Conservation (phyloP, 2,329 filamentous ascomycete species). For the Cordyceps tenuipes region DNA sequence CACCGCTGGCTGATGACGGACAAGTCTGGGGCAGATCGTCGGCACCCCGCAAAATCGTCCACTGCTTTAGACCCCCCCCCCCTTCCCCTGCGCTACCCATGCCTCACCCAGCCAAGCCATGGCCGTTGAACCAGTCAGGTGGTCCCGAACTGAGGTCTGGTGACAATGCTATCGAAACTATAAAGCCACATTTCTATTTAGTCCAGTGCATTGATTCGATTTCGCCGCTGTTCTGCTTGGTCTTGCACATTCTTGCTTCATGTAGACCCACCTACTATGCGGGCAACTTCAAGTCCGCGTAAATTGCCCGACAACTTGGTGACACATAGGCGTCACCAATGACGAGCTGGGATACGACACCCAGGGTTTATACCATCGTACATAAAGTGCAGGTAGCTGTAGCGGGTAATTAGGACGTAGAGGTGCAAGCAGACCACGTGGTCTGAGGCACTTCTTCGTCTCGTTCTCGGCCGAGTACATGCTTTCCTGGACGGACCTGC, state of each 20-base stretch:
- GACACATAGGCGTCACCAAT: background rate
- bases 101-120: background rate
- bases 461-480: background rate
- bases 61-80: conserved; percentile 5
- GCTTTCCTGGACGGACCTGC: background rate
- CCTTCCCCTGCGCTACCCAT: background rate
- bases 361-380: background rate
- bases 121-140: conserved; percentile 9
- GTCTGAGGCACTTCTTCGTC: background rate
- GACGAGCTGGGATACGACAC: background rate
- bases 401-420: background rate
- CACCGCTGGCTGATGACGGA: too few species aligned
- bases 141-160: conserved; percentile 6
- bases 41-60: conserved; percentile 5
- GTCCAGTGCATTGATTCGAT: background rate
- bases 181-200: conserved; percentile 7
- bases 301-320: background rate
- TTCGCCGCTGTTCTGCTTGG: background rate
- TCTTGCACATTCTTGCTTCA: background rate
- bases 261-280: background rate
- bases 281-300: background rate
- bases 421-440: too few species aligned
- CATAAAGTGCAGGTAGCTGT: background rate
- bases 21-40: conserved; percentile 7
- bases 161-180: conserved; percentile 9